Evolutionary conservation across 352 stramenopile species (phyloP).

Genomic region (Elongisporangium prolatum): DNA sequence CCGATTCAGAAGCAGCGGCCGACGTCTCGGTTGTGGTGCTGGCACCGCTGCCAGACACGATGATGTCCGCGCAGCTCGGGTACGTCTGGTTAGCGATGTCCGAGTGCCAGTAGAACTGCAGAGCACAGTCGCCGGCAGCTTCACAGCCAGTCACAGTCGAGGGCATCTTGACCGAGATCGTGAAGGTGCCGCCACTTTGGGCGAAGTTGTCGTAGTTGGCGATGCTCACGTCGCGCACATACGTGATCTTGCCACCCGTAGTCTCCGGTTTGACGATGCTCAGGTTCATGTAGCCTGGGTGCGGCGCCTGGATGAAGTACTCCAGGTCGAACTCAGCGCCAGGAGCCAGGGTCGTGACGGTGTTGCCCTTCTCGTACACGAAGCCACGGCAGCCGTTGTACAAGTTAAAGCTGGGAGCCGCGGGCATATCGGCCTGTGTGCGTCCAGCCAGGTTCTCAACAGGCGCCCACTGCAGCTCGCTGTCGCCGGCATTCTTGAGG

Average conservation of each 20-base stretch:
- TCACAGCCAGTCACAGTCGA: constrained; percentile 36
- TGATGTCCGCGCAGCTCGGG: constrained; percentile 48
- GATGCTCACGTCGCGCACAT: constrained; percentile 24
- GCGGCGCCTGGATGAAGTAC: constrained; percentile 51
- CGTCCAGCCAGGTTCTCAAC: constrained; percentile 20
- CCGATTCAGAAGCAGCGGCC: not conserved
- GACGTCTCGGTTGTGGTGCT: not conserved
- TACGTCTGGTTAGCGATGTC: constrained; percentile 58
- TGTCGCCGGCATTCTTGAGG: constrained; percentile 24
- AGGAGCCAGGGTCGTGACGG: constrained; percentile 20
- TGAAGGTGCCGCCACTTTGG: constrained; percentile 12
- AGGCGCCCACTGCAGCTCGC: constrained; percentile 24
- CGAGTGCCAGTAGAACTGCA: constrained; percentile 67
- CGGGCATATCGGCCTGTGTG: constrained; percentile 24
- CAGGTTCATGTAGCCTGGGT: constrained; percentile 47
- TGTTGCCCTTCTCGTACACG: constrained; percentile 25
- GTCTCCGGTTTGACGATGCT: constrained; percentile 49
- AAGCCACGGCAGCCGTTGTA: constrained; percentile 32
- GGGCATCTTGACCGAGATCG: constrained; percentile 29
- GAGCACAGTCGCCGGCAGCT: constrained; percentile 32
- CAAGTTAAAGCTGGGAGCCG: constrained; percentile 24
- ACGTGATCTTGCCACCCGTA: constrained; percentile 37
- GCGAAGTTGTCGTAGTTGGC: constrained; percentile 32
- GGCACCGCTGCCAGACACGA: constrained; percentile 21
- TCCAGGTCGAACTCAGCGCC: constrained; percentile 35